A percentile compares a stretch with the other conserved stretches of the same genome.
Evolutionary conservation across 2,329 filamentous ascomycete genomes (phyloP).

Genomic region (Dactylellina cionopaga): DNA sequence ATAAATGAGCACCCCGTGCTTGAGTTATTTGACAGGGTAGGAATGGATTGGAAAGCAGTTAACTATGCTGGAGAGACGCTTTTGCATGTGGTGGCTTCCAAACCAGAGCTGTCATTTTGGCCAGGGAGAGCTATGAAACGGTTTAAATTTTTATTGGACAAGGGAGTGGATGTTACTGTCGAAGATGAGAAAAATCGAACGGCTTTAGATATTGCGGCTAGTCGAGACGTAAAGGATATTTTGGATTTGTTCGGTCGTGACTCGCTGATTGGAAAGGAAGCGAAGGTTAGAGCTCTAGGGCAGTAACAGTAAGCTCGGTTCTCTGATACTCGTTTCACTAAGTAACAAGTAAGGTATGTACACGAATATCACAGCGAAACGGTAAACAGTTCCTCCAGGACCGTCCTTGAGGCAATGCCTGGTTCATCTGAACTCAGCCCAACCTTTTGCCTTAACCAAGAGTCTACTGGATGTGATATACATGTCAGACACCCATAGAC

Average conservation of each 20-base stretch:
- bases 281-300: too few species aligned
- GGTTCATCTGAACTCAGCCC: too few species aligned
- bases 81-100: constrained; percentile 1
- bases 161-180: constrained; percentile 13
- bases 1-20: constrained; percentile 8
- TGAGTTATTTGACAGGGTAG: constrained; percentile 7
- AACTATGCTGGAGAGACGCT: constrained; percentile 13
- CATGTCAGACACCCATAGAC: too few species aligned
- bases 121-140: constrained; percentile 5
- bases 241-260: constrained; percentile 10
- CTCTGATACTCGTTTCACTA: too few species aligned
- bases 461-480: too few species aligned
- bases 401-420: too few species aligned
- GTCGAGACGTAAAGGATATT: constrained; percentile 1
- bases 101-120: background rate
- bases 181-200: constrained; percentile 19
- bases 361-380: too few species aligned
- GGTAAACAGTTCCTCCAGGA: too few species aligned
- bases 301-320: too few species aligned
- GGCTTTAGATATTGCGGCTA: constrained; percentile 11
- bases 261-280: too few species aligned
- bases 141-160: constrained; percentile 17
- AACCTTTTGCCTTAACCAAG: too few species aligned
- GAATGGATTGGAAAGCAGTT: constrained; percentile 19
- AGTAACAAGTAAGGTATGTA: too few species aligned